A percentile compares a stretch with the other conserved stretches of the same genome.
Conservation (phyloP, 371 early-diverging fungal species). For the Batrachochytrium dendrobatidis region DNA sequence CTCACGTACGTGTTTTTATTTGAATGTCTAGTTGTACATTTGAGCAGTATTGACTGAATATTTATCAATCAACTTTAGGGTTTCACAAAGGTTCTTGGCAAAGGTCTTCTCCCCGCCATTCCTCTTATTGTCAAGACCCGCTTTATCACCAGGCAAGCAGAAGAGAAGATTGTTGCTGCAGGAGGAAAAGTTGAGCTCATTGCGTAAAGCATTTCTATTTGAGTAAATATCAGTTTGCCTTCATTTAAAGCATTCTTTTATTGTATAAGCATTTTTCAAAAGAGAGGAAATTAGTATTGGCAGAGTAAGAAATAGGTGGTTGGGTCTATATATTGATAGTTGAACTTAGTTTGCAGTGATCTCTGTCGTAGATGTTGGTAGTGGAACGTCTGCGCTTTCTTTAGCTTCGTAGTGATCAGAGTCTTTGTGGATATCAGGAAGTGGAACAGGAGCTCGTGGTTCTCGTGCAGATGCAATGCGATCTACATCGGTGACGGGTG, state of each 20-base stretch:
- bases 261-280: neutral
- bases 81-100: slow-evolving; percentile 96
- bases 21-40: neutral
- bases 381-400: neutral
- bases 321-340: no score
- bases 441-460: neutral
- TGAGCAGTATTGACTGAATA: neutral
- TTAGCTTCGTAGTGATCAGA: neutral
- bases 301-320: no score
- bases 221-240: neutral
- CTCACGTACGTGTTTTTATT: slow-evolving; percentile 44
- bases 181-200: slow-evolving; percentile 88
- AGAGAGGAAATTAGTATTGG: no score
- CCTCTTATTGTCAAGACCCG: slow-evolving; percentile 98
- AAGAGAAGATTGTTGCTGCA: slow-evolving; percentile 96
- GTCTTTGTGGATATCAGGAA: neutral
- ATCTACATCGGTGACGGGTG: neutral
- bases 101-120: slow-evolving; percentile 83
- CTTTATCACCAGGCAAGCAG: slow-evolving; percentile 89
- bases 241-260: neutral
- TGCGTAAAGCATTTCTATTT: slow-evolving; percentile 35
- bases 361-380: neutral
- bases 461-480: neutral
- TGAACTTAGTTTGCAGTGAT: neutral
- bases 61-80: slow-evolving; percentile 49